Base-by-base conservation (phyloP, 306 rosid genomes). In the Rosa multiflora region DNA sequence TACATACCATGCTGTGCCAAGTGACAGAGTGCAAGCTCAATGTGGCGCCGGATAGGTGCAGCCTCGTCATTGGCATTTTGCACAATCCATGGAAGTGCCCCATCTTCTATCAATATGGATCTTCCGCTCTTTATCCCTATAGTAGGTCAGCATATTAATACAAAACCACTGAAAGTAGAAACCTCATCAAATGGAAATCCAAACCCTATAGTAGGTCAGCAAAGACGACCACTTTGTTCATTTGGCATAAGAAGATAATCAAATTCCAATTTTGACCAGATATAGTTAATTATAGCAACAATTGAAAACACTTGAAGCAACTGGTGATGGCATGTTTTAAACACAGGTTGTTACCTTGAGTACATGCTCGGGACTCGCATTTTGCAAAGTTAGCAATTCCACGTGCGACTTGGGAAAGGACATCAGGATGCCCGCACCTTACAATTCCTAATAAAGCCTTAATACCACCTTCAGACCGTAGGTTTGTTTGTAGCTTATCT, bases 331-430 rank as follows among this genome's bases (percentile, higher is more conserved):
- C 23, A 61, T 46, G 21, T 40, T 12, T 81, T 14, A 13, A 47
- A 62, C 78, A 70, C 20, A 74, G 77, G 67, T 61, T 63, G 78
- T 75, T 81, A 93, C 99, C 98, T 85, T 96, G 99, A 77, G 75
- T 85, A 74, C 94, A 88, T 29, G 94, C 94, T 72, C 99, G 95
- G 49, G 99, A 96, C 80, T 96, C 99, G 79, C 99, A 96, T 85
- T 96, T 96, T 51, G 99, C 99, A 42, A 93, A 96, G 88, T 96
- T 96, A 5, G 99, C 99, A 15, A 96, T 91, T 79, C 99, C 99
- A 75, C 98, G 88, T 48, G 99, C 98, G 63, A 96, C 96, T 88
- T 96, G 99, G 76, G 99, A 89, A 84, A 95, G 98, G 80, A 95
- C 99, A 77, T 96, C 98, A 15, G 99, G 93, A 83, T 96, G 99